A percentile compares a stretch with the other conserved stretches of the same genome.
These are phyloP conservation scores for Herpetospermum pedunculosum DNA, from an alignment of 306 rosid genomes.

Conservation along the genomic window DNA sequence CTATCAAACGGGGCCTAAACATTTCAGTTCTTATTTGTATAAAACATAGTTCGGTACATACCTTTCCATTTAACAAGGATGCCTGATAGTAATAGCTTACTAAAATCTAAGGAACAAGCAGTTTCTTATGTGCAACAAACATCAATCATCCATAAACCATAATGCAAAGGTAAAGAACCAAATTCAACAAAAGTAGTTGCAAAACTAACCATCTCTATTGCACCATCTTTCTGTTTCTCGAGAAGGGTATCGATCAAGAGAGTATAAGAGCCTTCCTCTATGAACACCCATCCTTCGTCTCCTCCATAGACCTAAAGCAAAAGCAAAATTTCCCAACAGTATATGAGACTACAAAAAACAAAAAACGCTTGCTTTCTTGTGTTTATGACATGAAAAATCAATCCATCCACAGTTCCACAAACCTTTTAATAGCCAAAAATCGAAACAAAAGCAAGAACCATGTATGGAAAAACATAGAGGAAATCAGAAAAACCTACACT, in stretches of 20 bases:
- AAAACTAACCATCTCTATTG: conserved; percentile 9
- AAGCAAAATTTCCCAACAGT: neutral
- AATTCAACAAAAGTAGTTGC: neutral
- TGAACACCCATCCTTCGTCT: conserved; percentile 34
- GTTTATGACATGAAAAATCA: neutral
- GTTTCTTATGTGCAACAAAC: neutral
- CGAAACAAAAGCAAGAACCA: neutral
- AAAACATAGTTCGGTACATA: neutral
- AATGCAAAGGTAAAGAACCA: neutral
- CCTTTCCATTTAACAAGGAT: neutral
- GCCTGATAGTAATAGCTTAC: neutral
- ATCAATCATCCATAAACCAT: neutral
- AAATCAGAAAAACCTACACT: conserved; percentile 16
- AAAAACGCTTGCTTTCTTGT: neutral
- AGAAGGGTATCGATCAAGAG: conserved; percentile 33
- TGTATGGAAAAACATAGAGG: neutral
- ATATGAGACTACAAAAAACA: neutral
- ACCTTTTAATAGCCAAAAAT: neutral
- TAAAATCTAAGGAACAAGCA: neutral
- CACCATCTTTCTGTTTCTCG: conserved; percentile 8
- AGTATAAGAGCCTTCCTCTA: conserved; percentile 34
- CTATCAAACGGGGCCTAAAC: too few species aligned
- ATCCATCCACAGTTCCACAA: neutral
- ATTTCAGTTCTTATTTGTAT: neutral
- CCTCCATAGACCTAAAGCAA: conserved; percentile 43